Evolutionary conservation across 106 monocot genomes (phyloP).

Genomic region (Vanilla planifolia): DNA sequence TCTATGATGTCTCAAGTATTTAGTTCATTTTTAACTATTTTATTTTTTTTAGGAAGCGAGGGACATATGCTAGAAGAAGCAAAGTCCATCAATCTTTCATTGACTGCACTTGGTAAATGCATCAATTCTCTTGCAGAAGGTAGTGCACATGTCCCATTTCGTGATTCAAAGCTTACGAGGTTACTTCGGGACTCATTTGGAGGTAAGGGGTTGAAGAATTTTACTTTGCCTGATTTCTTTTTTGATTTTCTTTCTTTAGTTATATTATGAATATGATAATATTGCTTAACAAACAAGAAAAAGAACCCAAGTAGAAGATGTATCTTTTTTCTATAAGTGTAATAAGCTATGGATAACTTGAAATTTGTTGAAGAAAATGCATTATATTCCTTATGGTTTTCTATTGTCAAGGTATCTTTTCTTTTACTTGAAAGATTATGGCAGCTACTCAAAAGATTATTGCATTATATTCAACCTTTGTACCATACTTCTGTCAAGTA

Average conservation of each 20-base stretch:
- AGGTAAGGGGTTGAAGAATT: constrained; percentile 35
- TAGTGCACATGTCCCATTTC: constrained; percentile 93
- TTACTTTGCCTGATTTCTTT: no score
- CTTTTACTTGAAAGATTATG: neutral
- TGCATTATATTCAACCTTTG: no score
- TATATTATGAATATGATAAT: neutral
- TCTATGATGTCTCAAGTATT: no score
- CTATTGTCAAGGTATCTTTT: neutral
- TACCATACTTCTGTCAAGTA: neutral
- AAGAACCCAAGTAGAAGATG: neutral
- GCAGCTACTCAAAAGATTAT: no score
- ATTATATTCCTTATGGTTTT: neutral
- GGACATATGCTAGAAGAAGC: constrained; percentile 97
- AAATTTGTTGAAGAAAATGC: neutral
- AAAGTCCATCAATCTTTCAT: constrained; percentile 91
- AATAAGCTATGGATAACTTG: constrained; percentile 1
- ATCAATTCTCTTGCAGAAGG: constrained; percentile 97
- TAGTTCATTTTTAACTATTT: neutral
- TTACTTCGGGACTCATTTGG: constrained; percentile 99
- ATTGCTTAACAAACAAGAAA: neutral
- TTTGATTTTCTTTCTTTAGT: neutral
- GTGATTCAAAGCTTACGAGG: constrained; percentile 96
- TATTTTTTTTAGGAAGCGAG: constrained; percentile 71
- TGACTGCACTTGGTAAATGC: constrained; percentile 94
- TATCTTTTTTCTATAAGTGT: neutral